Evolutionary conservation across 352 stramenopile species (phyloP).

Genomic region (Pythium angustatum): DNA sequence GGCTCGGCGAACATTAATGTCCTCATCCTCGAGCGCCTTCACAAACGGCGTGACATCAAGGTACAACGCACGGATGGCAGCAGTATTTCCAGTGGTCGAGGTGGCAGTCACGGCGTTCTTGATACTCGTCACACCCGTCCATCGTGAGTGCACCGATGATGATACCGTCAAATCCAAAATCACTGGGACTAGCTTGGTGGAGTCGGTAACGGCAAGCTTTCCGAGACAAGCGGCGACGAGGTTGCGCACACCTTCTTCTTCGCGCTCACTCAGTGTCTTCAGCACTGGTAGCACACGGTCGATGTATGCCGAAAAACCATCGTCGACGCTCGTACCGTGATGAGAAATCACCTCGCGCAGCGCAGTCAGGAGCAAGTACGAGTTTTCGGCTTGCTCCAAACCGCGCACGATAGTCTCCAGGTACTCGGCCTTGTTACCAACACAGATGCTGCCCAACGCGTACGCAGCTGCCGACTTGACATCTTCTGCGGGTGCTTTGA

Average conservation of each 20-base stretch:
- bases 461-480: slow-evolving; percentile 96
- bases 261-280: slow-evolving; percentile 87
- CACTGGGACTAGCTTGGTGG: slow-evolving; percentile 85
- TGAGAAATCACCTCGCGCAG: slow-evolving; percentile 96
- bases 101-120: slow-evolving; percentile 81
- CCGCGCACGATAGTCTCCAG: slow-evolving; percentile 92
- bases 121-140: slow-evolving; percentile 92
- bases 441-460: slow-evolving; percentile 94
- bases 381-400: slow-evolving; percentile 89
- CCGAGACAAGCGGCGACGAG: slow-evolving; percentile 98
- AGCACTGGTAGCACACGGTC: slow-evolving; percentile 94
- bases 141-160: slow-evolving; percentile 61
- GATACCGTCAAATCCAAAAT: slow-evolving; percentile 83
- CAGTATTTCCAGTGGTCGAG: slow-evolving; percentile 31
- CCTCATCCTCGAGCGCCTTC: slow-evolving; percentile 92
- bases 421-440: slow-evolving; percentile 92
- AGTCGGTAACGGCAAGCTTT: slow-evolving; percentile 92
- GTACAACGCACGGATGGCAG: slow-evolving; percentile 52
- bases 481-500: slow-evolving; percentile 89
- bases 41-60: slow-evolving; percentile 90
- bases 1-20: slow-evolving; percentile 94
- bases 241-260: slow-evolving; percentile 96
- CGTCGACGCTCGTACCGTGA: slow-evolving; percentile 70
- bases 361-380: slow-evolving; percentile 96
- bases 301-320: slow-evolving; percentile 77